Base-by-base conservation (phyloP, 2,329 filamentous ascomycete genomes). In the Ascosphaera acerosa region DNA sequence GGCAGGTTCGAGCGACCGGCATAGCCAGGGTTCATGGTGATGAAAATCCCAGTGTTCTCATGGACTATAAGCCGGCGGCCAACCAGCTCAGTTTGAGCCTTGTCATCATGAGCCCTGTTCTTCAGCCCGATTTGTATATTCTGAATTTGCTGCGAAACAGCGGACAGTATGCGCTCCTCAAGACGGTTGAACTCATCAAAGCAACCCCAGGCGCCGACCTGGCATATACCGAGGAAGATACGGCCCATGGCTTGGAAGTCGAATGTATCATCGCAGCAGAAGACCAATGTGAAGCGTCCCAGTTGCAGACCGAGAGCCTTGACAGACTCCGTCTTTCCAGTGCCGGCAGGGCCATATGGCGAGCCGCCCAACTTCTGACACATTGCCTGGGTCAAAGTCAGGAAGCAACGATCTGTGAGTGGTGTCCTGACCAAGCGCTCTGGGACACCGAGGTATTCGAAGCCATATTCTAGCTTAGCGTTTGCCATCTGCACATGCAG, bases 151-250 rank as follows among this genome's bases (percentile, higher is more conserved):
- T 99, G 87, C 14, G 89, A 97, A 10, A 99, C 89, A 12, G 87
- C 87, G 28, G 89, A 97, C 37, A 99, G 55, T 36, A 99, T 99
- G 39, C 87, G 72, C 57, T 99, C 87, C 46, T 99, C 87, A 14
- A 99, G 62, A 64, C 87, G 77, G 54, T 99, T 99, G 62, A 99
- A 99, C 58, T 99, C 87, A 47, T 99, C 87, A 53, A 99, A 99
- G 59, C 87, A 99, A 44, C 89, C 89, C 87, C 87, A 99, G 3
- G 87, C 87, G 50, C 87, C 87, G 30, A 99, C 87, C 51, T 97
- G 87, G 50, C 89, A 97, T 38, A 99, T 90, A 64, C 87, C 87
- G 20, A 97, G 64, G 65, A 99, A 97, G 43, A 99, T 99, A 42
- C 87, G 78, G 10, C 89, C 89, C 87, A 99, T 97, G 31, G 87